phyloP scores from a whole-genome alignment of 306 rosid genomes.

The Trifolium dubium region DNA sequence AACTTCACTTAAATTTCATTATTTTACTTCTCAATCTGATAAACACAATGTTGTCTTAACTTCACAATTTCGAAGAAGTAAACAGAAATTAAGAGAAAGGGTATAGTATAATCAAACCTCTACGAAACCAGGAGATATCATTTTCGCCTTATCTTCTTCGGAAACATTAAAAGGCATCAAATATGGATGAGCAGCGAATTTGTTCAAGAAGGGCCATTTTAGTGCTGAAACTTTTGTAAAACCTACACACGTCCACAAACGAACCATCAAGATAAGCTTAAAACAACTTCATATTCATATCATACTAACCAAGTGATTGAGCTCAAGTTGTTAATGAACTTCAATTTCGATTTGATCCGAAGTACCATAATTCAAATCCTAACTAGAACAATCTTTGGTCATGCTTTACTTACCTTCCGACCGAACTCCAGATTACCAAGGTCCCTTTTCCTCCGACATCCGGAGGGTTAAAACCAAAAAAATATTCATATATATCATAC shows the following conservation, averaged over 20 bases:
- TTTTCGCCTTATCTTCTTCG: slow-evolving; percentile 57
- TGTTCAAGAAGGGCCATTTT: slow-evolving; percentile 66
- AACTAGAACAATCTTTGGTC: background rate
- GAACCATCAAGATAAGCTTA: slow-evolving; percentile 27
- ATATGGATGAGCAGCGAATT: slow-evolving; percentile 61
- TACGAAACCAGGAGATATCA: slow-evolving; percentile 47
- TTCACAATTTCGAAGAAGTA: slow-evolving; percentile 11
- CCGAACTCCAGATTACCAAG: background rate
- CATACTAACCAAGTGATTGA: background rate
- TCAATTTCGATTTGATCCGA: background rate
- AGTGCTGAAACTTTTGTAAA: slow-evolving; percentile 43
- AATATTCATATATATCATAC: background rate
- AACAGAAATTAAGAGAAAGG: background rate
- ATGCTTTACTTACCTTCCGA: background rate
- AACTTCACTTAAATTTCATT: too few relatives aligned
- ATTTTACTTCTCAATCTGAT: too few relatives aligned
- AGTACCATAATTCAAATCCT: background rate
- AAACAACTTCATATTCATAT: background rate
- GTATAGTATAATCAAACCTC: slow-evolving; percentile 54
- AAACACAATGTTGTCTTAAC: slow-evolving; percentile 4
- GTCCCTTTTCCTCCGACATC: background rate
- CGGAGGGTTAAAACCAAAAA: background rate
- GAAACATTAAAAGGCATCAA: slow-evolving; percentile 58
- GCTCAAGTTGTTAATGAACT: background rate
- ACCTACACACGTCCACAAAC: slow-evolving; percentile 47